These are phyloP conservation scores for Penicillium corylophilum DNA, from an alignment of 2,329 filamentous ascomycete genomes.

Conservation along the genomic window DNA sequence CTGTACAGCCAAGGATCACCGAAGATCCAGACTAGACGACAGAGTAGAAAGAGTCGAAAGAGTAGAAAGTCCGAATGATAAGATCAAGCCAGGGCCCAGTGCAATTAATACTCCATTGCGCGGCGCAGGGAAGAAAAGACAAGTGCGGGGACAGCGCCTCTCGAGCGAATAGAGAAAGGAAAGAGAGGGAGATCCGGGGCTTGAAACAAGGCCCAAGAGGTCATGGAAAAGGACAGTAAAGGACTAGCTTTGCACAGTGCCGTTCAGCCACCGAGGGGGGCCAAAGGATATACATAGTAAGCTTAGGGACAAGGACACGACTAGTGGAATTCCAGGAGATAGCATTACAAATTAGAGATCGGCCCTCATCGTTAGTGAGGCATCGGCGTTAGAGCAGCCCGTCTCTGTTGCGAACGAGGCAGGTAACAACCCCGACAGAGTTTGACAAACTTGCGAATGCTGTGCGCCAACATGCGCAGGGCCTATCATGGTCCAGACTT, in stretches of 20 bases:
- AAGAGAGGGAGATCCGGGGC: slow-evolving; percentile 2
- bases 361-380: no score
- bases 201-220: not conserved
- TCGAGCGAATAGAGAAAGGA: not conserved
- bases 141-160: slow-evolving; percentile 8
- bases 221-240: not conserved
- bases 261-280: not conserved
- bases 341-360: not conserved
- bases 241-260: not conserved
- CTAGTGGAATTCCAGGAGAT: not conserved
- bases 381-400: not conserved
- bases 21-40: not conserved
- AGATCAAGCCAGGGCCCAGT: slow-evolving; percentile 10
- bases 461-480: not conserved
- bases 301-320: not conserved
- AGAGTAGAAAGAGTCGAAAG: no score
- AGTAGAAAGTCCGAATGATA: not conserved
- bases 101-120: slow-evolving; percentile 12
- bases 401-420: not conserved
- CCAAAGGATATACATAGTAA: slow-evolving; percentile 6
- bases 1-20: not conserved
- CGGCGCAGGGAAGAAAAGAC: not conserved
- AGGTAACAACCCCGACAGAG: not conserved
- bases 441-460: not conserved
- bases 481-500: not conserved